phyloP scores from a whole-genome alignment of 1,139 yeast genomes.

The Geotrichum carabidarum region DNA sequence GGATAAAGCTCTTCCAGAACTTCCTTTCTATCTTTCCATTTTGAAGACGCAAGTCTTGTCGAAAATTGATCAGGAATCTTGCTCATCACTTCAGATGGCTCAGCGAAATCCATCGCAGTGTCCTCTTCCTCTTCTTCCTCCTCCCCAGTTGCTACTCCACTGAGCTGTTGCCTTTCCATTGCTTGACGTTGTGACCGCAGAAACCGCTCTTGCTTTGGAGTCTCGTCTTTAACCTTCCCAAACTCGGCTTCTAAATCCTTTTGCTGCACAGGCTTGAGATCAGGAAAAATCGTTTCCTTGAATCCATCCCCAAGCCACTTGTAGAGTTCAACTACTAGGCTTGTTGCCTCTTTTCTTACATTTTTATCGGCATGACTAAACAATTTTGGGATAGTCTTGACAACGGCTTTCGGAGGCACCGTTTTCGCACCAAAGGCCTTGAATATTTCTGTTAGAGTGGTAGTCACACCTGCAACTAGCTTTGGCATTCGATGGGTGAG shows the following conservation, averaged over 20 bases:
- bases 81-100: constrained; percentile 56
- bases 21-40: constrained; percentile 93
- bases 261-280: constrained; percentile 86
- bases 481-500: constrained; percentile 68
- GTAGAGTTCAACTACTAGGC: constrained; percentile 63
- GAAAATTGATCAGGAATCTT: constrained; percentile 63
- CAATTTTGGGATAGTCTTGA: constrained; percentile 59
- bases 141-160: constrained; percentile 26
- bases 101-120: constrained; percentile 54
- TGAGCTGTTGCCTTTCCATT: constrained; percentile 31
- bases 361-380: constrained; percentile 84
- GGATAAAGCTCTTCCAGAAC: constrained; percentile 64
- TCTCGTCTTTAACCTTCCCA: constrained; percentile 45
- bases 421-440: constrained; percentile 66
- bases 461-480: constrained; percentile 63
- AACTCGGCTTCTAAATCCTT: constrained; percentile 73
- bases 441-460: constrained; percentile 54
- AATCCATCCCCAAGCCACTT: constrained; percentile 71
- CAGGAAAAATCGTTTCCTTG: constrained; percentile 56
- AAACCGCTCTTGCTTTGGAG: constrained; percentile 53
- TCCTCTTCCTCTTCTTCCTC: constrained; percentile 26
- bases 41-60: constrained; percentile 51
- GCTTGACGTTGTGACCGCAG: constrained; percentile 50
- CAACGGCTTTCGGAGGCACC: constrained; percentile 55
- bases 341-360: constrained; percentile 75